Conservation (phyloP, 805 yeast genomes). For the Ogataea methanolica region DNA sequence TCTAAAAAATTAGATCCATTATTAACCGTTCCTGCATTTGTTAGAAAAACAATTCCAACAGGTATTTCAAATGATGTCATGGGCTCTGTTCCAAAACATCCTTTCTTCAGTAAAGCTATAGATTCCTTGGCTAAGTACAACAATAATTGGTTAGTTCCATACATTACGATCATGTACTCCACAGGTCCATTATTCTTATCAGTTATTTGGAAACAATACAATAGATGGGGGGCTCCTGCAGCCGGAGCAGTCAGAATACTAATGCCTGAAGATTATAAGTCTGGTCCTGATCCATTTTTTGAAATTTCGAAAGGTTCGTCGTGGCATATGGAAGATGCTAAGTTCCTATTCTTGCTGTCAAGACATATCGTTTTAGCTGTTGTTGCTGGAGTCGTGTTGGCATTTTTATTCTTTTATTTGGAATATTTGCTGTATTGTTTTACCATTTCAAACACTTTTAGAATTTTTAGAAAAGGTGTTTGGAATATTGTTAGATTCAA, state of each 20-base stretch:
- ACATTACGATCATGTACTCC: constrained; percentile 86
- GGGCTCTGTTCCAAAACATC: constrained; percentile 86
- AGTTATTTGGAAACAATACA: constrained; percentile 83
- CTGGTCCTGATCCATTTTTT: constrained; percentile 59
- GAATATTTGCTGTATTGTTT: constrained; percentile 43
- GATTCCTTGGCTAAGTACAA: constrained; percentile 60
- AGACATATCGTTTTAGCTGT: constrained; percentile 72
- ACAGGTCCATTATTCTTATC: constrained; percentile 89
- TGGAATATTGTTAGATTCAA: constrained; percentile 20
- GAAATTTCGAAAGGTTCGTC: constrained; percentile 78
- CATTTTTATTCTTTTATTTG: constrained; percentile 38
- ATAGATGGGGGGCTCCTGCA: constrained; percentile 70
- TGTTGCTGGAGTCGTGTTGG: constrained; percentile 61
- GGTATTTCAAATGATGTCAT: constrained; percentile 91
- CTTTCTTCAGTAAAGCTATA: constrained; percentile 70
- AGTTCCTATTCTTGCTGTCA: constrained; percentile 67
- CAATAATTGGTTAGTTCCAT: constrained; percentile 79
- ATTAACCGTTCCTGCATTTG: constrained; percentile 77
- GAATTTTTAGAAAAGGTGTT: constrained; percentile 17
- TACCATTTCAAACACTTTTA: constrained; percentile 19
- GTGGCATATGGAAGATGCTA: constrained; percentile 90
- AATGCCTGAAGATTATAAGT: constrained; percentile 69
- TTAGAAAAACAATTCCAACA: constrained; percentile 81
- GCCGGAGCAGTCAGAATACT: constrained; percentile 64
- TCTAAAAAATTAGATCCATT: constrained; percentile 74